A percentile compares a stretch with the other conserved stretches of the same genome.
Conservation (phyloP, 495 filamentous ascomycete species). For the Podospora conica region DNA sequence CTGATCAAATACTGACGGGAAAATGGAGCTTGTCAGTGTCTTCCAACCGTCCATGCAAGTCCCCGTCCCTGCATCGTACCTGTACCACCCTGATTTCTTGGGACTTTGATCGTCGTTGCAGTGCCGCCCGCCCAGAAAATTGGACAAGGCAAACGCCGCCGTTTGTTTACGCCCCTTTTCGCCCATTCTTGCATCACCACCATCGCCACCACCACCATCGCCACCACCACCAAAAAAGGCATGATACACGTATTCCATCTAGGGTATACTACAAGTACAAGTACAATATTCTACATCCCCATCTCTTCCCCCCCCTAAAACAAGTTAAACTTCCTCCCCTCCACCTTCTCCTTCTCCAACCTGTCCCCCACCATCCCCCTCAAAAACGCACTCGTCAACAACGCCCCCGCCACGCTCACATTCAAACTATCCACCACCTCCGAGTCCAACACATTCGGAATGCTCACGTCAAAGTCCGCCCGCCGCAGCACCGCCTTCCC, state of each 20-base stretch:
- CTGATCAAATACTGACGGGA: not conserved
- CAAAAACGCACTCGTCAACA: conserved; percentile 59
- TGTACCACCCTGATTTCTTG: not conserved
- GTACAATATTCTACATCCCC: conserved; percentile 2
- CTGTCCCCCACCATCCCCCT: conserved; percentile 24
- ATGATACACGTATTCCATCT: not conserved
- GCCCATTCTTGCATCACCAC: not conserved
- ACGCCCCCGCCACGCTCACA: conserved; percentile 74
- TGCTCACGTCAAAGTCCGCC: conserved; percentile 55
- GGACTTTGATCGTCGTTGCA: not conserved
- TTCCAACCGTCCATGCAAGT: conserved; percentile 1
- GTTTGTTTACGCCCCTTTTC: not conserved
- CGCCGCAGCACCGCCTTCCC: conserved; percentile 51
- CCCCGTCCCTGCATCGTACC: conserved; percentile 2
- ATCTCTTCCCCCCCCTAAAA: conserved; percentile 15
- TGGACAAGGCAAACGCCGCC: not conserved
- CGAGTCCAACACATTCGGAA: conserved; percentile 37
- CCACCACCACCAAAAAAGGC: not conserved
- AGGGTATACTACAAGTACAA: conserved; percentile 2
- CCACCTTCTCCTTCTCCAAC: conserved; percentile 14
- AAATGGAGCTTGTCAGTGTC: no score
- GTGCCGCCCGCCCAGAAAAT: not conserved
- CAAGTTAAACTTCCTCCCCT: conserved; percentile 15
- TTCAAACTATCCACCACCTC: conserved; percentile 72
- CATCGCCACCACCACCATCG: not conserved